A percentile compares a stretch with the other conserved stretches of the same genome.
Evolutionary conservation across 2,329 filamentous ascomycete species (phyloP).

Genomic region (Metarhizium robertsii): DNA sequence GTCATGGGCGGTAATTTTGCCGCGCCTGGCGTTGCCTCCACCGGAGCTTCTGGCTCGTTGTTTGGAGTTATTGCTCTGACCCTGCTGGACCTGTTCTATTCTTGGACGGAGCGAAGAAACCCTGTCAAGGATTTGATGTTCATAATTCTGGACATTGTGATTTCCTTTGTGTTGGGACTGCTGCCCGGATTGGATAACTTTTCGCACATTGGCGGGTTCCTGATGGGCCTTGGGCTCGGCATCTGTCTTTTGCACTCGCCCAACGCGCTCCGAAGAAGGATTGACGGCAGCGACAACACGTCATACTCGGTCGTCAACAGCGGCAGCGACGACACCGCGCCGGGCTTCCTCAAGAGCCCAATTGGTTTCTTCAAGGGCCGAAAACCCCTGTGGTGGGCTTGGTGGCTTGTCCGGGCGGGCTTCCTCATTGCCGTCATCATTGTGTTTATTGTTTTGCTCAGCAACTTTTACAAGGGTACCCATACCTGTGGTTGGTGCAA

Average conservation of each 20-base stretch:
- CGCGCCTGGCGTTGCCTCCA: slow-evolving; percentile 69
- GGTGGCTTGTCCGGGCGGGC: slow-evolving; percentile 81
- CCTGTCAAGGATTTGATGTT: slow-evolving; percentile 82
- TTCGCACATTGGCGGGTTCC: slow-evolving; percentile 89
- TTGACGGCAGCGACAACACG: slow-evolving; percentile 50
- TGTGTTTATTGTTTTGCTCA: slow-evolving; percentile 75
- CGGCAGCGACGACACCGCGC: slow-evolving; percentile 35
- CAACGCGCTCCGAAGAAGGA: slow-evolving; percentile 63
- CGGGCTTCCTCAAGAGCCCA: slow-evolving; percentile 51
- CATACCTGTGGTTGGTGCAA: slow-evolving; percentile 86
- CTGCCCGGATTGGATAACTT: slow-evolving; percentile 95
- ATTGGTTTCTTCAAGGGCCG: slow-evolving; percentile 82
- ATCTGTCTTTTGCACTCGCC: slow-evolving; percentile 85
- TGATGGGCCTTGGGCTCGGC: slow-evolving; percentile 83
- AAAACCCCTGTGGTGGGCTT: slow-evolving; percentile 92
- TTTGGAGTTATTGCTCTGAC: slow-evolving; percentile 88
- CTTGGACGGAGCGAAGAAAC: slow-evolving; percentile 69
- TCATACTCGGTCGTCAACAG: slow-evolving; percentile 62
- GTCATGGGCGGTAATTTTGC: slow-evolving; percentile 93
- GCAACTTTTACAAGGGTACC: slow-evolving; percentile 81
- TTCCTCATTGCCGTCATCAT: slow-evolving; percentile 73
- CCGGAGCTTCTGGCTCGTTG: slow-evolving; percentile 79
- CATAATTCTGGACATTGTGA: slow-evolving; percentile 73
- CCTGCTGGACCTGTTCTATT: slow-evolving; percentile 84
- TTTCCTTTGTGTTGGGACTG: slow-evolving; percentile 86